phyloP scores from a whole-genome alignment of 176 grass and related monocot genomes.

The Elaeis guineensis region DNA sequence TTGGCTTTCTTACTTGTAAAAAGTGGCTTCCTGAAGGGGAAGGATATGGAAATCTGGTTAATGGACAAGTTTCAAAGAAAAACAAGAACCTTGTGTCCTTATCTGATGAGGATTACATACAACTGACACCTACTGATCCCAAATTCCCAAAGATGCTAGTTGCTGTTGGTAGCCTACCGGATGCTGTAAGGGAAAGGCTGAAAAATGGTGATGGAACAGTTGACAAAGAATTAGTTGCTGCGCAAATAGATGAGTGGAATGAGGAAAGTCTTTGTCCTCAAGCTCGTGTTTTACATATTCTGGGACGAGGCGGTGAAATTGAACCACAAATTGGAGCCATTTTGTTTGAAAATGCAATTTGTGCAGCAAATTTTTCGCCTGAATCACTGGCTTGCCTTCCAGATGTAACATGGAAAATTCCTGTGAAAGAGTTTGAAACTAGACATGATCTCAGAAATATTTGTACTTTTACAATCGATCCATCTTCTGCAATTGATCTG shows the following conservation, averaged over 20 bases:
- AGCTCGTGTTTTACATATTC: conserved; percentile 45
- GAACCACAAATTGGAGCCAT: conserved; percentile 85
- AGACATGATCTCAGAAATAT: conserved; percentile 74
- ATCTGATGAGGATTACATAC: conserved; percentile 19
- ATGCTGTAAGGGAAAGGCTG: conserved; percentile 43
- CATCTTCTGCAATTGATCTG: conserved; percentile 66
- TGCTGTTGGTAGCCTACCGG: conserved; percentile 39
- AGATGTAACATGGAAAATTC: conserved; percentile 45
- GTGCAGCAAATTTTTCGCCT: conserved; percentile 32
- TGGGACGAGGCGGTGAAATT: conserved; percentile 66
- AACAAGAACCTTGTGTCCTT: conserved; percentile 33
- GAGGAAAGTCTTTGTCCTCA: conserved; percentile 59
- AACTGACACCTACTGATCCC: conserved; percentile 59
- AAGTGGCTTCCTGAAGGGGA: conserved; percentile 34
- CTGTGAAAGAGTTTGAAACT: conserved; percentile 50
- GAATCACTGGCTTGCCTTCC: conserved; percentile 67
- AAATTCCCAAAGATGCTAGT: conserved; percentile 82
- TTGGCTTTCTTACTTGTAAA: conserved; percentile 76
- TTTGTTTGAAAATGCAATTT: conserved; percentile 82
- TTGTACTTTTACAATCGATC: conserved; percentile 78
- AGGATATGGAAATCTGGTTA: conserved; percentile 33
- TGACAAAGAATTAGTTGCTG: conserved; percentile 63
- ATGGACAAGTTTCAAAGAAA: conserved; percentile 21
- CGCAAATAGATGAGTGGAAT: conserved; percentile 72
- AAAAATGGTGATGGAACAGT: conserved; percentile 45